Evolutionary conservation across 2,329 filamentous ascomycete genomes (phyloP).

Genomic region (Amylocarpus encephaloides): DNA sequence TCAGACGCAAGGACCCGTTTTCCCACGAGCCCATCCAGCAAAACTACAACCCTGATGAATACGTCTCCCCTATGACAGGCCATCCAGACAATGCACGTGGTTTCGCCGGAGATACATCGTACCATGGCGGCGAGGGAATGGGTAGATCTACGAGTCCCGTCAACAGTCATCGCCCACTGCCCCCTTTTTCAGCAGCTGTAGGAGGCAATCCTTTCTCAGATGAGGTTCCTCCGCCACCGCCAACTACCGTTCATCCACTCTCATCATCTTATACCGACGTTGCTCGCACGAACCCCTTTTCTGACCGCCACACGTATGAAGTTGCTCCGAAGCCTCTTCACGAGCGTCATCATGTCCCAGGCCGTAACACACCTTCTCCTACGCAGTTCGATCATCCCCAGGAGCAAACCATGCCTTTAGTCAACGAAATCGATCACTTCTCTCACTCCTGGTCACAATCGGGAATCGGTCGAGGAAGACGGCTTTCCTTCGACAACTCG

Average conservation of each 20-base stretch:
- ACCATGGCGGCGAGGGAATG: conserved; percentile 4
- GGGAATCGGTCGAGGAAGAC: not conserved
- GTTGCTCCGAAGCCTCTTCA: conserved; percentile 1
- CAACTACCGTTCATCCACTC: not conserved
- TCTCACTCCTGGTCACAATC: conserved; percentile 9
- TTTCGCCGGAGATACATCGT: conserved; percentile 1
- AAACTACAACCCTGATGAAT: not conserved
- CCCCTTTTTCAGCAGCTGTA: not conserved
- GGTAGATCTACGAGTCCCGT: not conserved
- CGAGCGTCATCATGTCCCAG: not conserved
- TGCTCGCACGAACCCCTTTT: not conserved
- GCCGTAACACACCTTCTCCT: not conserved
- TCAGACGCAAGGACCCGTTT: conserved; percentile 5
- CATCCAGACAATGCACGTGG: conserved; percentile 2
- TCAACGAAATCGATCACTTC: conserved; percentile 13
- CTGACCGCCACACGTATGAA: not conserved
- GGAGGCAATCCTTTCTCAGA: conserved; percentile 5
- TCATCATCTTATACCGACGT: not conserved
- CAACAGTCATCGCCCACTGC: not conserved
- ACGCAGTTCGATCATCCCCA: not conserved
- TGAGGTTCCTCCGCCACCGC: not conserved
- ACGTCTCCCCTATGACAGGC: conserved; percentile 9
- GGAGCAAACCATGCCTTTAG: not conserved
- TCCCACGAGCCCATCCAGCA: conserved; percentile 4
- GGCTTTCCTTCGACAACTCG: not conserved